Percentiles rank a stretch among this genome's conserved stretches.
These are phyloP conservation scores for Ganoderma multipileum DNA, from an alignment of 1,284 basidiomycete genomes.

Conservation along the genomic window DNA sequence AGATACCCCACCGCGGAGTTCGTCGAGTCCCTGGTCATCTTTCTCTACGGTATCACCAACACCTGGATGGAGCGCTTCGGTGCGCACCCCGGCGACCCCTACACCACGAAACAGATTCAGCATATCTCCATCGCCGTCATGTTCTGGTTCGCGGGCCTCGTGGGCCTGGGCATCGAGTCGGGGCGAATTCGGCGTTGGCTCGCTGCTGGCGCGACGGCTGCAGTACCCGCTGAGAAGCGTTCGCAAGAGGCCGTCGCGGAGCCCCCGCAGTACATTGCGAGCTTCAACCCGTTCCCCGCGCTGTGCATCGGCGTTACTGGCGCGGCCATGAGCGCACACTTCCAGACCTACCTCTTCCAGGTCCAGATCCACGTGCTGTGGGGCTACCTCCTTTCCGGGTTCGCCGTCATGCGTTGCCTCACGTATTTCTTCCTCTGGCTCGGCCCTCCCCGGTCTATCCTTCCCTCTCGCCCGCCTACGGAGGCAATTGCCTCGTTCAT, in stretches of 20 bases:
- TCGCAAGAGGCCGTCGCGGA: constrained; percentile 56
- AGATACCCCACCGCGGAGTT: constrained; percentile 80
- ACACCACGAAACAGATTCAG: constrained; percentile 92
- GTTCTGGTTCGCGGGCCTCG: constrained; percentile 95
- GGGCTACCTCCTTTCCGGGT: constrained; percentile 90
- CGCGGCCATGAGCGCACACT: constrained; percentile 94
- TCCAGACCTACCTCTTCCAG: constrained; percentile 90
- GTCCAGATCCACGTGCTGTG: constrained; percentile 91
- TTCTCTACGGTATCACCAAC: constrained; percentile 90
- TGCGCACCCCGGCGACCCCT: constrained; percentile 81
- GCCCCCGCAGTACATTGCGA: constrained; percentile 77
- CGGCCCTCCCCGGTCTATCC: constrained; percentile 72
- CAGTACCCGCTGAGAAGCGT: constrained; percentile 45
- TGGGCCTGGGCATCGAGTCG: constrained; percentile 92
- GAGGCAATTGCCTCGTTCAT: constrained; percentile 91
- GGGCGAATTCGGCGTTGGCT: constrained; percentile 75
- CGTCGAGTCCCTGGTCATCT: constrained; percentile 88
- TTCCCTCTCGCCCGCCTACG: constrained; percentile 94
- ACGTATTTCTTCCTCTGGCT: constrained; percentile 98
- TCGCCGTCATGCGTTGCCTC: constrained; percentile 77
- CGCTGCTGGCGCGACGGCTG: constrained; percentile 59
- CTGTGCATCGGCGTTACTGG: constrained; percentile 94
- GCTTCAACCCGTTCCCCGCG: constrained; percentile 95
- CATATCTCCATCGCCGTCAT: constrained; percentile 96
- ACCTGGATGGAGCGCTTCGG: constrained; percentile 98